Conservation (phyloP, 1,284 basidiomycete species). For the Tilletia horrida region DNA sequence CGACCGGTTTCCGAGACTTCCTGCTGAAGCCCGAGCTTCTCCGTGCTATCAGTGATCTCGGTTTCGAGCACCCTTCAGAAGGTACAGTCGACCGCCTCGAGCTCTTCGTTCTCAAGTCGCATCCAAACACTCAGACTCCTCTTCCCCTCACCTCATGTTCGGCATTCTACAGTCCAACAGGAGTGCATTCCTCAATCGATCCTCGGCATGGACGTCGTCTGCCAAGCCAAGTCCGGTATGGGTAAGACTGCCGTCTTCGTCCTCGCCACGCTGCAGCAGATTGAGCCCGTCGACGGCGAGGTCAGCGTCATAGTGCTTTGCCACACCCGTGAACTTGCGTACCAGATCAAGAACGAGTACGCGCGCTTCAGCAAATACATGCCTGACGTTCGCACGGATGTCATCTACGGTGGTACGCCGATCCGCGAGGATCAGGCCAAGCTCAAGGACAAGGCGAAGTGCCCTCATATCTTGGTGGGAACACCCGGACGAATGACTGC, state of each 20-base stretch:
- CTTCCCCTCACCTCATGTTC: constrained; percentile 9
- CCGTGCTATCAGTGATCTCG: constrained; percentile 95
- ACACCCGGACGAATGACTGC: constrained; percentile 71
- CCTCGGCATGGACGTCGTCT: constrained; percentile 97
- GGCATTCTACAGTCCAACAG: constrained; percentile 77
- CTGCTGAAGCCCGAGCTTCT: constrained; percentile 93
- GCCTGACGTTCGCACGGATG: constrained; percentile 94
- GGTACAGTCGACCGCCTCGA: constrained; percentile 61
- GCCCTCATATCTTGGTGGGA: constrained; percentile 97
- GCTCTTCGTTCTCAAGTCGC: constrained; percentile 14
- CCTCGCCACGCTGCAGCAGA: constrained; percentile 92
- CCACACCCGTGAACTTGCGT: constrained; percentile 98
- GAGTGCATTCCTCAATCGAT: constrained; percentile 99
- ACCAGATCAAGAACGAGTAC: constrained; percentile 99
- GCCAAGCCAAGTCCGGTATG: constrained; percentile 99
- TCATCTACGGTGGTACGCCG: constrained; percentile 96
- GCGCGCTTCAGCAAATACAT: constrained; percentile 99
- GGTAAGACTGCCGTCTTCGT: constrained; percentile 99
- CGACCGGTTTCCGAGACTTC: constrained; percentile 67
- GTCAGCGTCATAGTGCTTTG: constrained; percentile 96
- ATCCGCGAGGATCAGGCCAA: constrained; percentile 90
- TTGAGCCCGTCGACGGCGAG: constrained; percentile 97
- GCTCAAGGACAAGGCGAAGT: constrained; percentile 92
- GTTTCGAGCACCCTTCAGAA: constrained; percentile 99
- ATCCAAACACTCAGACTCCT: constrained; percentile 7